phyloP scores from a whole-genome alignment of 2,329 filamentous ascomycete species.

The Trichoderma atrobrunneum region DNA sequence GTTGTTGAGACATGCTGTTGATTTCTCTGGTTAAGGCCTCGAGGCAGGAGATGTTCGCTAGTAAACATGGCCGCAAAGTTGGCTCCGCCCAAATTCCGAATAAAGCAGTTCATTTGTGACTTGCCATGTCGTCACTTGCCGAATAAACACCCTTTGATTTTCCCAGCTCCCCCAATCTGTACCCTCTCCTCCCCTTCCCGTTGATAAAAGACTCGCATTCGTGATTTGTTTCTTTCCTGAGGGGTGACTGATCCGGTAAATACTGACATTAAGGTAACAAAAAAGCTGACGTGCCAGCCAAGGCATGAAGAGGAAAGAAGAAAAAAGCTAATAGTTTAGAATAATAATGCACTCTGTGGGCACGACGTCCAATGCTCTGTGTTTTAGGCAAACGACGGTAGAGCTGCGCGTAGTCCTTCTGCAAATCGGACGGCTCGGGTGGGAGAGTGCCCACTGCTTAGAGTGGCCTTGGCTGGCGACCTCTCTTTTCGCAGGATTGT shows the following conservation, averaged over 20 bases:
- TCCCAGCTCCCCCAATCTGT: slow-evolving; percentile 18
- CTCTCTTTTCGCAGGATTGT: slow-evolving; percentile 45
- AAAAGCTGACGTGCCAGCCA: slow-evolving; percentile 18
- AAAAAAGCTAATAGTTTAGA: background rate
- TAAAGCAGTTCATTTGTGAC: slow-evolving; percentile 31
- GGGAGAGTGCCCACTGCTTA: slow-evolving; percentile 38
- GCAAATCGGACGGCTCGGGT: slow-evolving; percentile 42
- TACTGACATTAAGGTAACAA: slow-evolving; percentile 18
- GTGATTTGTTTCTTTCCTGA: background rate
- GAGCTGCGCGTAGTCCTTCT: slow-evolving; percentile 38
- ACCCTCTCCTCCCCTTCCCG: background rate
- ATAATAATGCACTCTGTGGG: slow-evolving; percentile 9
- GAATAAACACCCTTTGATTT: slow-evolving; percentile 28
- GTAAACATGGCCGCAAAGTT: slow-evolving; percentile 29
- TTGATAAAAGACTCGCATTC: slow-evolving; percentile 5
- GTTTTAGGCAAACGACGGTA: slow-evolving; percentile 40
- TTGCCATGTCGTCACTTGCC: slow-evolving; percentile 33
- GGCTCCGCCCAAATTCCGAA: slow-evolving; percentile 19
- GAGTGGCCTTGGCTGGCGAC: slow-evolving; percentile 34
- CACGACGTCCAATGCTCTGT: slow-evolving; percentile 17
- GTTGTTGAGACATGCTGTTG: slow-evolving; percentile 21
- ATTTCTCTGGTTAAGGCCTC: slow-evolving; percentile 28
- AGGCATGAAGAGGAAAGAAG: slow-evolving; percentile 1
- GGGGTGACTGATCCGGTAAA: slow-evolving; percentile 15
- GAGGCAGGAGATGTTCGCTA: slow-evolving; percentile 29